Evolutionary conservation across 306 rosid genomes (phyloP).

Genomic region (Luffa aegyptiaca): DNA sequence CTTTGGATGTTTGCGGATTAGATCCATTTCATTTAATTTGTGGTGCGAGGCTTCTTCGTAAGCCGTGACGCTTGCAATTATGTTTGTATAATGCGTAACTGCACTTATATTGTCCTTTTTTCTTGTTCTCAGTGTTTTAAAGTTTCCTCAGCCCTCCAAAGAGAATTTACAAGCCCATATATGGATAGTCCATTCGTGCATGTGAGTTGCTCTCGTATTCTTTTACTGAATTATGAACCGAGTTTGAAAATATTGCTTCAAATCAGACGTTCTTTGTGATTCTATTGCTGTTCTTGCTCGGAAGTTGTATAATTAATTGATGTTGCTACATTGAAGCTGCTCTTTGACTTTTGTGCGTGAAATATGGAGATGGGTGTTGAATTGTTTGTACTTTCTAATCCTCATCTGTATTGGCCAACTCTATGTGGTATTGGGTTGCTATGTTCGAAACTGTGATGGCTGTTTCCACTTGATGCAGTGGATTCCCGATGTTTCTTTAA

Average conservation of each 20-base stretch:
- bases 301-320: not conserved
- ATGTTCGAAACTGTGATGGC: not conserved
- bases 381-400: not conserved
- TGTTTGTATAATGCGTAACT: not conserved
- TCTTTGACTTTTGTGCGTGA: not conserved
- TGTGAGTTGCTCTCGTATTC: not conserved
- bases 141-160: not conserved
- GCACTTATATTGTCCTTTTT: not conserved
- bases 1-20: not conserved
- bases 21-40: not conserved
- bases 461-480: not conserved
- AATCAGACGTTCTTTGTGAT: not conserved
- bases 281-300: not conserved
- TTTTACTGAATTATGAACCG: not conserved
- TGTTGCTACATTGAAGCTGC: not conserved
- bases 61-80: conserved; percentile 18
- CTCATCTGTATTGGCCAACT: not conserved
- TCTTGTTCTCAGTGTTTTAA: not conserved
- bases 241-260: not conserved
- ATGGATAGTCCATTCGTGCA: not conserved
- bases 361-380: not conserved
- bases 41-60: conserved; percentile 7
- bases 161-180: not conserved
- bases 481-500: not conserved
- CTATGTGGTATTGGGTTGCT: not conserved